A percentile compares a stretch with the other conserved stretches of the same genome.
phyloP scores from a whole-genome alignment of 352 stramenopile genomes.

The Pythium sp. region DNA sequence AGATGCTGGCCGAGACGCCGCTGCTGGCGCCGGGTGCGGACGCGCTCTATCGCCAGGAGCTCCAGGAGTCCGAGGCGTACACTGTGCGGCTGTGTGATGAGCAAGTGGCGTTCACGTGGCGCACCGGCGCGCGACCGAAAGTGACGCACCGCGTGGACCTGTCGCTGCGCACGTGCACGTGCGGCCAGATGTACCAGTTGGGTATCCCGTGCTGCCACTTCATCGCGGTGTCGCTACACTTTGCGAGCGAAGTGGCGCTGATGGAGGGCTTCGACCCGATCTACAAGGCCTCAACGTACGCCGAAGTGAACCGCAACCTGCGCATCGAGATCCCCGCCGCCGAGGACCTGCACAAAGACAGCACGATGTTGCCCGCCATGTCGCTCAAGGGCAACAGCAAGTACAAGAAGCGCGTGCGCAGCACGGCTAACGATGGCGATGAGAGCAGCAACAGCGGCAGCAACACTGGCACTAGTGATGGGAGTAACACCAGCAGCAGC shows the following conservation, averaged over 20 bases:
- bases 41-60: slow-evolving; percentile 57
- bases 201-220: slow-evolving; percentile 75
- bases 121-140: slow-evolving; percentile 67
- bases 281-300: slow-evolving; percentile 70
- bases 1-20: slow-evolving; percentile 40
- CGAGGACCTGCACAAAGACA: slow-evolving; percentile 70
- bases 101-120: slow-evolving; percentile 74
- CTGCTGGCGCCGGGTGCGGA: slow-evolving; percentile 63
- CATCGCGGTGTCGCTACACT: slow-evolving; percentile 67
- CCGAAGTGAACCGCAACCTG: slow-evolving; percentile 53
- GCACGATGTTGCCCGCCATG: slow-evolving; percentile 50
- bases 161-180: slow-evolving; percentile 67
- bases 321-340: slow-evolving; percentile 76
- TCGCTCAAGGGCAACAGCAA: slow-evolving; percentile 40
- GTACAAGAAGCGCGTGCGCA: slow-evolving; percentile 57
- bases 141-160: slow-evolving; percentile 73
- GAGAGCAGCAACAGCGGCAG: slow-evolving; percentile 1
- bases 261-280: slow-evolving; percentile 69
- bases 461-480: neutral
- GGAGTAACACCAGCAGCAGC: neutral
- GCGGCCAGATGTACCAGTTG: slow-evolving; percentile 68
- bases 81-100: slow-evolving; percentile 73
- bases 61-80: slow-evolving; percentile 55
- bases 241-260: slow-evolving; percentile 56
- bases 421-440: neutral